A percentile compares a stretch with the other conserved stretches of the same genome.
These are phyloP conservation scores for Cetradonia linearis DNA, from an alignment of 495 filamentous ascomycete genomes.

Conservation along the genomic window DNA sequence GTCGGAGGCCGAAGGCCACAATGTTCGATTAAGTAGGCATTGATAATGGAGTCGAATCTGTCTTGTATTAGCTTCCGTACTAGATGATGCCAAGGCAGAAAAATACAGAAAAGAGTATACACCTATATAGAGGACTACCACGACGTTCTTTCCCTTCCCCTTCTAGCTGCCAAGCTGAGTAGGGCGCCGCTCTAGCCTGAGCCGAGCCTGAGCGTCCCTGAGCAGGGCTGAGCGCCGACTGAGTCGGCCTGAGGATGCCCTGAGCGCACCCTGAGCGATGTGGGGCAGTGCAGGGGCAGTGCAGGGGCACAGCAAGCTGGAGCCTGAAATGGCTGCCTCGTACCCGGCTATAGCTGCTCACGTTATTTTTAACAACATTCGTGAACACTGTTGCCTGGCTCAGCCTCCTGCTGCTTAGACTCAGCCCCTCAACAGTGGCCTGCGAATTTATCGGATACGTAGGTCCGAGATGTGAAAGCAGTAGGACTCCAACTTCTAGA, in stretches of 20 bases:
- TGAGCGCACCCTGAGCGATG: background rate
- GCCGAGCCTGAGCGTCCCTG: background rate
- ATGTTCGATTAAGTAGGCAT: conserved; percentile 73
- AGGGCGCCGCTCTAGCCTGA: background rate
- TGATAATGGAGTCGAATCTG: conserved; percentile 73
- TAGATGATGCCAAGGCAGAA: conserved; percentile 5
- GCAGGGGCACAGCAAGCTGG: no score
- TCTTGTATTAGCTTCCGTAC: background rate
- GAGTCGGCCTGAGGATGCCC: background rate
- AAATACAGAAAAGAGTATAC: conserved; percentile 53
- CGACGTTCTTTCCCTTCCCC: background rate
- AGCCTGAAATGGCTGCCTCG: no score
- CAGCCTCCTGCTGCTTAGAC: background rate
- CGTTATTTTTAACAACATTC: background rate
- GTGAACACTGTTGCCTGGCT: background rate
- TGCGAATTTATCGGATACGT: background rate
- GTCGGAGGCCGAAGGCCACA: conserved; percentile 64
- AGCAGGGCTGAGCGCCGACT: background rate
- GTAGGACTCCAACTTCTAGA: background rate
- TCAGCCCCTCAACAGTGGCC: background rate
- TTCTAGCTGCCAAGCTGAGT: background rate
- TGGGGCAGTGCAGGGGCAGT: no score
- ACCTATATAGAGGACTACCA: background rate
- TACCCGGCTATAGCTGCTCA: no score
- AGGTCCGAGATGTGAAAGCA: background rate